Percentiles rank a stretch among this genome's conserved stretches.
phyloP scores from a whole-genome alignment of 2,329 filamentous ascomycete species.

The Pyrenophora graminea region DNA sequence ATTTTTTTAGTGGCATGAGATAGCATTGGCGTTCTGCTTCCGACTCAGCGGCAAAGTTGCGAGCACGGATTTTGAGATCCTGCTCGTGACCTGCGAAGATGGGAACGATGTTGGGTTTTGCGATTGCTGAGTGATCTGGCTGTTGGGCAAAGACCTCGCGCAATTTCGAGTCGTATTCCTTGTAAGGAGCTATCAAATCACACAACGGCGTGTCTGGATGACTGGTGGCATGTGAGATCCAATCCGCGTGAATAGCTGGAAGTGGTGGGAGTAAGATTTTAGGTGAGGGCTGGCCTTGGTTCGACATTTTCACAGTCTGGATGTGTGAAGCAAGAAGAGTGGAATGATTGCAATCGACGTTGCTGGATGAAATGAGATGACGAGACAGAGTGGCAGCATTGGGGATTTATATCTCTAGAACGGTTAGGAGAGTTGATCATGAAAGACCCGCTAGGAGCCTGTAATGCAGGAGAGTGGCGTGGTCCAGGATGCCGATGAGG shows the following conservation, averaged over 20 bases:
- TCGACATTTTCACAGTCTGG: constrained; percentile 16
- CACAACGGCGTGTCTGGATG: constrained; percentile 59
- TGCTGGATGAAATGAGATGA: not conserved
- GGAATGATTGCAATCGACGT: not conserved
- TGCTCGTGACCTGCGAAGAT: constrained; percentile 62
- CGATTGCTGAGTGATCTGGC: constrained; percentile 62
- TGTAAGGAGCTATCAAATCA: constrained; percentile 68
- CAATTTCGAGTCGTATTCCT: constrained; percentile 68
- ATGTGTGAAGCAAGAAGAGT: not conserved
- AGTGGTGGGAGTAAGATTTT: constrained; percentile 41
- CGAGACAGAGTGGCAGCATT: not conserved
- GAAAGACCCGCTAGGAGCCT: not conserved
- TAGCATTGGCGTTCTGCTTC: constrained; percentile 66
- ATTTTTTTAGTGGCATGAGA: constrained; percentile 68
- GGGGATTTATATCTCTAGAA: not conserved
- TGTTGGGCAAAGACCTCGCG: constrained; percentile 72
- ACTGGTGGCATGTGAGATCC: constrained; percentile 59
- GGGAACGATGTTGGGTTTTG: constrained; percentile 66
- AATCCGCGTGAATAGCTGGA: constrained; percentile 48
- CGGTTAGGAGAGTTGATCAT: not conserved
- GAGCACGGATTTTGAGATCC: constrained; percentile 65
- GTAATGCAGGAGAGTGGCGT: not conserved
- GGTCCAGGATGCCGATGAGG: constrained; percentile 18
- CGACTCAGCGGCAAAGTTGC: constrained; percentile 62
- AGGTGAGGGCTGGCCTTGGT: not conserved